Conservation (phyloP, 345 rosid genomes). For the Fremontodendron californicum region DNA sequence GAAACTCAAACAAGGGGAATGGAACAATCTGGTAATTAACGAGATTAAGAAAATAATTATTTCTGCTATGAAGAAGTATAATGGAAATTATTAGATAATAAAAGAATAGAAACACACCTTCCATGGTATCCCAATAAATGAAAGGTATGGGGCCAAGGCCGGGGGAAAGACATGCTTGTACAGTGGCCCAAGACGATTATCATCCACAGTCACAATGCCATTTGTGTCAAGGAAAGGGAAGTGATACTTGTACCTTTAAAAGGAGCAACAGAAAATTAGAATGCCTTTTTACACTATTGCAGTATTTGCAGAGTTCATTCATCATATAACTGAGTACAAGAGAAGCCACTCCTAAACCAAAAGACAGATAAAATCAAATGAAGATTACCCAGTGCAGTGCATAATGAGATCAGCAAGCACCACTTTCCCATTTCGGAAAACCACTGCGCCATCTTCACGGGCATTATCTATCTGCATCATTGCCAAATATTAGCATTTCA, state of each 20-base stretch:
- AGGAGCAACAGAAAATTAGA: neutral
- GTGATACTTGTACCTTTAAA: constrained; percentile 68
- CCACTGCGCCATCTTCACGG: constrained; percentile 54
- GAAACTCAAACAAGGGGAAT: constrained; percentile 60
- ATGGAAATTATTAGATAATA: neutral
- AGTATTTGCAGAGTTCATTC: neutral
- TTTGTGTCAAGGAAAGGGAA: constrained; percentile 76
- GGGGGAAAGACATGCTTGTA: constrained; percentile 83
- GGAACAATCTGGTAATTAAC: constrained; percentile 49
- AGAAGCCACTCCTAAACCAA: neutral
- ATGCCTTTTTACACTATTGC: neutral
- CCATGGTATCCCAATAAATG: constrained; percentile 83
- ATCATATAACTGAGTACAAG: neutral
- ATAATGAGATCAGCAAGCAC: constrained; percentile 54
- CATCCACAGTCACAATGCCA: constrained; percentile 64
- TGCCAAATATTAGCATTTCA: constrained; percentile 16
- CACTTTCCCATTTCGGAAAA: constrained; percentile 51
- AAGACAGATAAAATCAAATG: neutral
- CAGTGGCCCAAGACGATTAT: constrained; percentile 71
- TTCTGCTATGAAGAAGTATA: neutral
- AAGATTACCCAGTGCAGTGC: constrained; percentile 76
- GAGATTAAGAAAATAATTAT: neutral
- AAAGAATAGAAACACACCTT: constrained; percentile 38
- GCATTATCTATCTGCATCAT: constrained; percentile 56
- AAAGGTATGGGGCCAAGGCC: constrained; percentile 59